Percentiles rank a stretch among this genome's conserved stretches.
Conservation (phyloP, 2,329 filamentous ascomycete species). For the Exserohilum rostratum region DNA sequence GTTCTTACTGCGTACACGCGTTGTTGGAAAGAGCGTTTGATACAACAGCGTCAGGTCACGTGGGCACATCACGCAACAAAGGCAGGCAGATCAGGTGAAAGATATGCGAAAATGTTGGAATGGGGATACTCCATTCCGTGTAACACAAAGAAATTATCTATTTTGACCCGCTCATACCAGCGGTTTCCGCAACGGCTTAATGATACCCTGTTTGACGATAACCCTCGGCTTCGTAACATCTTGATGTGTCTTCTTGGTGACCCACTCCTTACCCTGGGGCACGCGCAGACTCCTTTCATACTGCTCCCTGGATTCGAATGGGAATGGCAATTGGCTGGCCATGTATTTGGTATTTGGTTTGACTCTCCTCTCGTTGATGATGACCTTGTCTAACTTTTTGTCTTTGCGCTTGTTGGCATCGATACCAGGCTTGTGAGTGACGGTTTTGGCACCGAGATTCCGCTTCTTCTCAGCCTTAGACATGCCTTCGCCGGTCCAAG, state of each 20-base stretch:
- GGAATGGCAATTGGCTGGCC: constrained; percentile 81
- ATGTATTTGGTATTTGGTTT: constrained; percentile 94
- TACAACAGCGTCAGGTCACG: too few relatives aligned
- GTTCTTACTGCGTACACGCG: too few relatives aligned
- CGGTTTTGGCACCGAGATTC: constrained; percentile 59
- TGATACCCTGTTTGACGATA: constrained; percentile 91
- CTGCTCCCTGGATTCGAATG: constrained; percentile 85
- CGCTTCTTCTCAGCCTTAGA: constrained; percentile 69
- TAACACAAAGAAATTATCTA: background rate
- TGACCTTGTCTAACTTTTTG: constrained; percentile 79
- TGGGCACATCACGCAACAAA: too few relatives aligned
- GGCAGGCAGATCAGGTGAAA: background rate
- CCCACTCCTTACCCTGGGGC: constrained; percentile 92
- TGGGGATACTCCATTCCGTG: background rate
- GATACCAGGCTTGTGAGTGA: constrained; percentile 71
- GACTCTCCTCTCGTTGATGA: constrained; percentile 87
- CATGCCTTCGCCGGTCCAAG: constrained; percentile 85
- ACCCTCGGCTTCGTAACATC: constrained; percentile 86
- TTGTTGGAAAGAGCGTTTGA: too few relatives aligned
- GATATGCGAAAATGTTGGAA: background rate
- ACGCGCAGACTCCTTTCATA: constrained; percentile 88
- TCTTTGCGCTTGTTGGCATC: constrained; percentile 81
- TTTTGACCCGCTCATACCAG: constrained; percentile 44
- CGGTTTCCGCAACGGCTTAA: constrained; percentile 86
- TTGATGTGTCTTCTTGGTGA: constrained; percentile 95